Evolutionary conservation across 148 eudicot species (phyloP).

Genomic region (Selenicereus undatus): DNA sequence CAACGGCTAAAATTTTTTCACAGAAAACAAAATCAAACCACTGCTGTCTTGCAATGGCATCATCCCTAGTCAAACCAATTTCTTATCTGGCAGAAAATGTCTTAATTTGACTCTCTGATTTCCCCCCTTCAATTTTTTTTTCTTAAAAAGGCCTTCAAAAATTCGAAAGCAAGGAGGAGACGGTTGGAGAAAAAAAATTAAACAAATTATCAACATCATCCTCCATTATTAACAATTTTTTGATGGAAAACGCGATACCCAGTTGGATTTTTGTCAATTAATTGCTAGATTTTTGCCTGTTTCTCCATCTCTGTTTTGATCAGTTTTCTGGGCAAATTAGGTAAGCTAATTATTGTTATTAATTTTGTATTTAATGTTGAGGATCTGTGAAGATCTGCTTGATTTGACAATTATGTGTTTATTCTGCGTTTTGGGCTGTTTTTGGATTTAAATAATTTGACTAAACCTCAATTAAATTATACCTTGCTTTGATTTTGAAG

Average conservation of each 20-base stretch:
- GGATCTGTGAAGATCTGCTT: background rate
- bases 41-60: background rate
- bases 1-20: background rate
- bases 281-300: background rate
- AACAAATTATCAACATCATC: background rate
- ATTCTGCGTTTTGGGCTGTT: background rate
- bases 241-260: background rate
- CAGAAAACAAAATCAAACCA: background rate
- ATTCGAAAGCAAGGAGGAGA: background rate
- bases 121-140: slow-evolving; percentile 2
- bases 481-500: background rate
- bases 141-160: background rate
- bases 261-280: background rate
- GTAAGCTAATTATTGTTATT: slow-evolving; percentile 15
- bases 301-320: background rate
- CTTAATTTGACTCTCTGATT: background rate
- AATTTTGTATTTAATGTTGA: slow-evolving; percentile 10
- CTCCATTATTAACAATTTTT: background rate
- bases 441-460: background rate
- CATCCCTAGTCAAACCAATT: background rate
- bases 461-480: background rate
- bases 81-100: background rate
- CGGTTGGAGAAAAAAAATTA: background rate
- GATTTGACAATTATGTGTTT: slow-evolving; percentile 4
- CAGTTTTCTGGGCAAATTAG: slow-evolving; percentile 17